phyloP scores from a whole-genome alignment of 805 yeast genomes.

The Metschnikowia kunwiensis region DNA sequence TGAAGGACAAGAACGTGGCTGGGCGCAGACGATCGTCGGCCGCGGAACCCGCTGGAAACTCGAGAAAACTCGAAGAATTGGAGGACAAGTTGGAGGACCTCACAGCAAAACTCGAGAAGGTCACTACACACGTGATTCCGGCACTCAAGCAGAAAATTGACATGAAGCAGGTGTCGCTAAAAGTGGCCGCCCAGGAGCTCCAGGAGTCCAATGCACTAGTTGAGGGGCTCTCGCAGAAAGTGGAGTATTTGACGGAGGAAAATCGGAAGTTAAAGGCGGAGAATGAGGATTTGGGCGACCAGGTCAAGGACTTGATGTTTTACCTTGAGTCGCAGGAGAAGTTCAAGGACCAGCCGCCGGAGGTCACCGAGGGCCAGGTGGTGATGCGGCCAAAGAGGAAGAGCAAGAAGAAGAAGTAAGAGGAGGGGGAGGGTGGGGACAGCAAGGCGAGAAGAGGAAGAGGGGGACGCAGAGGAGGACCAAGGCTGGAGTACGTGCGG shows the following conservation, averaged over 20 bases:
- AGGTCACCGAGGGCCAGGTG: conserved; percentile 67
- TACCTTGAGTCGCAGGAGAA: conserved; percentile 70
- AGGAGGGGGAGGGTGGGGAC: neutral
- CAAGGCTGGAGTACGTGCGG: too few relatives aligned
- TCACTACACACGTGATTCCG: conserved; percentile 31
- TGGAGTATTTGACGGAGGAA: conserved; percentile 31
- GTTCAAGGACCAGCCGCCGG: conserved; percentile 67
- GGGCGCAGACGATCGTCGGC: conserved; percentile 16
- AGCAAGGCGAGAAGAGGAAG: neutral
- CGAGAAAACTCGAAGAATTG: conserved; percentile 20
- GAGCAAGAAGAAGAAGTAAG: conserved; percentile 13
- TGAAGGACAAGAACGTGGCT: conserved; percentile 21
- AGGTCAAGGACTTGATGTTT: conserved; percentile 76
- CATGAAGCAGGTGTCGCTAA: conserved; percentile 29
- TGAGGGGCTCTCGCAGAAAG: conserved; percentile 39
- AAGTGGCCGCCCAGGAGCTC: conserved; percentile 30
- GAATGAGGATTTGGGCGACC: conserved; percentile 55
- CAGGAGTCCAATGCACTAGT: conserved; percentile 31
- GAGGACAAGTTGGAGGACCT: conserved; percentile 29
- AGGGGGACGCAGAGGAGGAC: too few relatives aligned
- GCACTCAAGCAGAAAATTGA: conserved; percentile 31
- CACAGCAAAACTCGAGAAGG: conserved; percentile 16
- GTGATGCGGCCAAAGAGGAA: conserved; percentile 34
- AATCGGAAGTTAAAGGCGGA: conserved; percentile 31
- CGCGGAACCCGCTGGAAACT: conserved; percentile 4